Conservation (phyloP, 2,329 filamentous ascomycete species). For the Fusarium buxicola region DNA sequence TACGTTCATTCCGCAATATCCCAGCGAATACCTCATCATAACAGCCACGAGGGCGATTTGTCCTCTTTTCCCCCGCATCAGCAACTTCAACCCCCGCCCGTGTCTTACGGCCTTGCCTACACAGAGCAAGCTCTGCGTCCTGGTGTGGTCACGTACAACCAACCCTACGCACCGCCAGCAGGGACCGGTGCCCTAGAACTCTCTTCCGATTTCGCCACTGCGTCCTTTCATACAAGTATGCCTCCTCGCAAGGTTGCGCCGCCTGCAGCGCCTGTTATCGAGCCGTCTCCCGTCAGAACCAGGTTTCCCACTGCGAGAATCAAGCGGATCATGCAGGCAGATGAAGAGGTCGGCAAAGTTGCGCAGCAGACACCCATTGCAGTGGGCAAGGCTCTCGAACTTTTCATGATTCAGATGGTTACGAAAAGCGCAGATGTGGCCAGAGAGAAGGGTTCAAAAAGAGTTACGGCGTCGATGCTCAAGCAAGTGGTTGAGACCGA, state of each 20-base stretch:
- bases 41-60: conserved; percentile 23
- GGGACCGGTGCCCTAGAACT: conserved; percentile 14
- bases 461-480: conserved; percentile 89
- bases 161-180: conserved; percentile 28
- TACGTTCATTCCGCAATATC: conserved; percentile 23
- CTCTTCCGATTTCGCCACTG: conserved; percentile 19
- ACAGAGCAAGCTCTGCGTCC: conserved; percentile 25
- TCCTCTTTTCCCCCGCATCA: conserved; percentile 23
- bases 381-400: conserved; percentile 92
- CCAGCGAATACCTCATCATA: conserved; percentile 12
- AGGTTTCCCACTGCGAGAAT: conserved; percentile 98
- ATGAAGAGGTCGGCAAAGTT: conserved; percentile 98
- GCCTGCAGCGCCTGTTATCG: conserved; percentile 57
- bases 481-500: conserved; percentile 90
- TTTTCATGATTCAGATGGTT: conserved; percentile 97
- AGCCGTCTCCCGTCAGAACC: conserved; percentile 82
- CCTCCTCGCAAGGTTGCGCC: conserved; percentile 51
- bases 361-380: conserved; percentile 97
- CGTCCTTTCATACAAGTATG: conserved; percentile 46
- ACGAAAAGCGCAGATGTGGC: conserved; percentile 89
- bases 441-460: conserved; percentile 83
- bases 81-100: conserved; percentile 33
- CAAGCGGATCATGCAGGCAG: conserved; percentile 99
- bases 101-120: conserved; percentile 27
- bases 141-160: conserved; percentile 27